Percentiles rank a stretch among this genome's conserved stretches.
These are phyloP conservation scores for Zymoseptoria passerinii DNA, from an alignment of 2,329 filamentous ascomycete species.

Conservation along the genomic window DNA sequence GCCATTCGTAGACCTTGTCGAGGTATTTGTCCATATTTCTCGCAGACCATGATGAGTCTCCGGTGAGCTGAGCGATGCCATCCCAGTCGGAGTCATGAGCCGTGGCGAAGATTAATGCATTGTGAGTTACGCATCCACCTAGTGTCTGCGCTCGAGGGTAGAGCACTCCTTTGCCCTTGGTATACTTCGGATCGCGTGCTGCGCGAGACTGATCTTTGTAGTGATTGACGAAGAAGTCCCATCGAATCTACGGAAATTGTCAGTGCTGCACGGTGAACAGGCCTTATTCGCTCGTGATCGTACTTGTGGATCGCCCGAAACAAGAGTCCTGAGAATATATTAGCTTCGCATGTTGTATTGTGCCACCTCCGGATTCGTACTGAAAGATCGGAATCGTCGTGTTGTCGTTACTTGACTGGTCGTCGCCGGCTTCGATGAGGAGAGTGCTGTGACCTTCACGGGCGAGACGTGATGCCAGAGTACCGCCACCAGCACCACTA, in stretches of 20 bases:
- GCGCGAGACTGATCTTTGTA: slow-evolving; percentile 49
- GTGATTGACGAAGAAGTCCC: slow-evolving; percentile 49
- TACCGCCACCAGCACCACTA: slow-evolving; percentile 52
- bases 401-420: slow-evolving; percentile 44
- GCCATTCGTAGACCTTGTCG: slow-evolving; percentile 35
- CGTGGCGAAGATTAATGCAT: slow-evolving; percentile 51
- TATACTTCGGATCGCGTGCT: slow-evolving; percentile 49
- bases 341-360: neutral
- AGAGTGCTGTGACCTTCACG: slow-evolving; percentile 50
- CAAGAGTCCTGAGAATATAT: neutral
- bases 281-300: neutral
- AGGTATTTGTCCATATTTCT: slow-evolving; percentile 52
- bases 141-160: slow-evolving; percentile 51
- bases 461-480: slow-evolving; percentile 50
- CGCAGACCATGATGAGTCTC: slow-evolving; percentile 50
- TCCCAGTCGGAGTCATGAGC: slow-evolving; percentile 53
- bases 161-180: slow-evolving; percentile 43
- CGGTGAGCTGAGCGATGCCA: slow-evolving; percentile 49
- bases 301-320: neutral
- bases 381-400: slow-evolving; percentile 48
- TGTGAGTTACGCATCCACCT: slow-evolving; percentile 51
- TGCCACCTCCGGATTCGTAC: neutral
- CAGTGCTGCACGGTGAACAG: neutral
- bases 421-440: slow-evolving; percentile 53
- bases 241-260: slow-evolving; percentile 3